Conservation (phyloP, 1,139 yeast species). For the Candida tetrigidarum region DNA sequence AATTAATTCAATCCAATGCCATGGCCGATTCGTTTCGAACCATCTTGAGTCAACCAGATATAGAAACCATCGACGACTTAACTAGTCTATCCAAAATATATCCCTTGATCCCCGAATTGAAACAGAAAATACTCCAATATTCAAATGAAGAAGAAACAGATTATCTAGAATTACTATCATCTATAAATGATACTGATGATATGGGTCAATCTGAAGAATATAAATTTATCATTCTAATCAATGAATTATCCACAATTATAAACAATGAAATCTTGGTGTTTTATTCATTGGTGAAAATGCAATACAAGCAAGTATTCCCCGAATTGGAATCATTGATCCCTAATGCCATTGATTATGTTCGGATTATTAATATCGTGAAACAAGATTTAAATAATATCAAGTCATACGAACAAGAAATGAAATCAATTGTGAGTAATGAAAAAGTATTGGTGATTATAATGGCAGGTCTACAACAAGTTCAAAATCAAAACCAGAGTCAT, state of each 20-base stretch:
- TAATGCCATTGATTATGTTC: conserved; percentile 69
- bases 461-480: conserved; percentile 58
- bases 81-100: conserved; percentile 26
- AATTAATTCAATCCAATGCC: conserved; percentile 17
- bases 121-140: conserved; percentile 26
- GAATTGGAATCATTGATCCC: conserved; percentile 69
- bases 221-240: conserved; percentile 56
- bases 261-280: conserved; percentile 57
- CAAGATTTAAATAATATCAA: conserved; percentile 47
- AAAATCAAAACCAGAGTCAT: conserved; percentile 28
- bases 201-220: conserved; percentile 42
- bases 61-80: conserved; percentile 23
- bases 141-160: conserved; percentile 31
- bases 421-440: conserved; percentile 56
- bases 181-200: conserved; percentile 37
- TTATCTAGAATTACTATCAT: conserved; percentile 37
- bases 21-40: conserved; percentile 17
- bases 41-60: conserved; percentile 21
- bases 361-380: conserved; percentile 54
- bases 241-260: conserved; percentile 59
- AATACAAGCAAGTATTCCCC: conserved; percentile 67
- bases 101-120: conserved; percentile 31
- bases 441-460: conserved; percentile 73
- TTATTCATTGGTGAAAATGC: conserved; percentile 53
- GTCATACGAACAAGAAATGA: conserved; percentile 38